Evolutionary conservation across 495 filamentous ascomycete species (phyloP), one percentile per base, ranked within the genome.

Genomic region (Penicillium egyptiacum): DNA sequence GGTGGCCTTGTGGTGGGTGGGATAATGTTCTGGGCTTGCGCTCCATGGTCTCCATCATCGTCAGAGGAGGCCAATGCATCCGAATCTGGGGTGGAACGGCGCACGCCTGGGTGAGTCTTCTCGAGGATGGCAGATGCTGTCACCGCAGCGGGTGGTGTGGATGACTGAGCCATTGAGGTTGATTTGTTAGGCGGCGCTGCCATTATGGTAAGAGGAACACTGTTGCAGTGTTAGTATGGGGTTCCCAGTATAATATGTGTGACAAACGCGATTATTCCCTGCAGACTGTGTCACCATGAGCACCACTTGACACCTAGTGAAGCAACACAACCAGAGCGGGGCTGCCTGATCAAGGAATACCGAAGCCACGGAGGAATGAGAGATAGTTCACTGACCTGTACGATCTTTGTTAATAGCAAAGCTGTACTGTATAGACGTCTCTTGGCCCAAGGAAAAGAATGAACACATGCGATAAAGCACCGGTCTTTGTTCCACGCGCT

Each of bases 61-160:
- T 97, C 92, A 3, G 92, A 96, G 57, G 92, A 96, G 37, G 88
- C 90, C 46, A 97, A 75, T 41, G 92, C 92, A 66, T 97, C 92
- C 7, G 92, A 96, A 65, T 96, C 92, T 16, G 92, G 92, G 6
- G 92, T 96, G 17, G 91, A 91, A 53, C 88, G 86, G 60, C 89
- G 84, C 40, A 84, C 73, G 45, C 78, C 80, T 8, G 75, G 72
- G 60, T 88, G 86, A 51, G 86, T 76, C 67, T 89, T 92, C 55
- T 94, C 90, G 19, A 88, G 78, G 47, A 89, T 75, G 25, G 88
- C 76, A 28, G 83, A 79, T 37, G 82, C 81, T 58, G 78, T 87
- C 63, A 63, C 56, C 26, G 64, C 42, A 9, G 62, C 58, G 0
- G 72, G 64, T 14, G 68, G 63, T 14, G 65, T 65, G 53, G 61